Base-by-base conservation (phyloP, 2,329 filamentous ascomycete species). In the Pseudogymnoascus sp. region DNA sequence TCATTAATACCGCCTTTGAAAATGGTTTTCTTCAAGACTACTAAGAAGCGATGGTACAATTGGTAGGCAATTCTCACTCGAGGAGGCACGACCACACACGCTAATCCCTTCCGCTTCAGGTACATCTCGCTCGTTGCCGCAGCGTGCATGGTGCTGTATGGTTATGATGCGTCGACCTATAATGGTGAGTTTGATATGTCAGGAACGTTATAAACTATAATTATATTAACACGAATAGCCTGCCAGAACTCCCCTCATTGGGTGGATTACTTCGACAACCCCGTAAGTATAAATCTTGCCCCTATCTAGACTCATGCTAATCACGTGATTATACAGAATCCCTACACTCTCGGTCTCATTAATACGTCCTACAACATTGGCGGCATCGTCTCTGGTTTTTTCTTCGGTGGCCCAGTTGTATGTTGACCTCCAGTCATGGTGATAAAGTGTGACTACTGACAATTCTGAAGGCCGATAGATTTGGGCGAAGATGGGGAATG, bases 121-220 rank as follows among this genome's bases (percentile, higher is more conserved):
- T 89, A 86, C 77, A 84, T 88, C 68, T 86, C 85, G 65, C 78
- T 88, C 60, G 84, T 89, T 67, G 87, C 87, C 64, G 86, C 87
- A 70, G 85, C 86, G 73, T 89, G 86, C 74, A 90, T 90, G 87
- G 86, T 89, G 18, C 79, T 90, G 51, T 90, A 89, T 72, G 87
- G 87, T 64, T 90, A 90, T 72, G 87, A 90, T 79, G 86, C 87
- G 1, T 88, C 86, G 40, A 86, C 89, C 57, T 90, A 86, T 79
- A 90, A 90, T 73, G 86, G 86, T 4, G 82, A 31, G 26, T 57
- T 57, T 57, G n/a, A 57, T 57, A 31, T 8, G 26, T 34, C 26
- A n/a, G 16, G 26, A 31, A 23, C 14, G 26, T 31, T 57, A 16
- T 31, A 57, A 57, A 18, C 26, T 31, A 57, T 57, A 57, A 18